phyloP scores from a whole-genome alignment of 768 basidiomycete genomes.

The Russula olivacea region DNA sequence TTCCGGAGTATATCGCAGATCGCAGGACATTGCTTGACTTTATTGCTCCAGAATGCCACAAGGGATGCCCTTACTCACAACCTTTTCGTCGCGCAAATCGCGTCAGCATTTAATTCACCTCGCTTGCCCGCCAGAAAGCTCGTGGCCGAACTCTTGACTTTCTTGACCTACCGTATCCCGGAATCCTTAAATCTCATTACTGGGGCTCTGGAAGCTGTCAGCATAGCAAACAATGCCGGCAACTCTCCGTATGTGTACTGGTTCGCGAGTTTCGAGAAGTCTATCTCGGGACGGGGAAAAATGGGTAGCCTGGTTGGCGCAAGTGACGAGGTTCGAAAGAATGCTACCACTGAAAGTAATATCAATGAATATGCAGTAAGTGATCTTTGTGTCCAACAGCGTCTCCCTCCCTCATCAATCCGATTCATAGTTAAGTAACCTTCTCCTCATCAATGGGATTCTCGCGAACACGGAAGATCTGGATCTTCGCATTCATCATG shows the following conservation, averaged over 20 bases:
- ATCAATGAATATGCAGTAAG: slow-evolving; percentile 85
- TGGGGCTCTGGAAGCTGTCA: slow-evolving; percentile 67
- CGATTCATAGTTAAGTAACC: slow-evolving; percentile 51
- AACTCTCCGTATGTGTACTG: slow-evolving; percentile 73
- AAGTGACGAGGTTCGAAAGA: slow-evolving; percentile 78
- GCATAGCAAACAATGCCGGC: slow-evolving; percentile 53
- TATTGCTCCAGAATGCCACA: slow-evolving; percentile 39
- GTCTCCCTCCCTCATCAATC: not conserved
- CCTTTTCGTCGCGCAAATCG: slow-evolving; percentile 70
- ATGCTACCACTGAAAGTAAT: slow-evolving; percentile 56
- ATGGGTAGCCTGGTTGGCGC: slow-evolving; percentile 96
- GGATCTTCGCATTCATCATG: slow-evolving; percentile 79
- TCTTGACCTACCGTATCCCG: slow-evolving; percentile 59
- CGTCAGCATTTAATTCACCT: slow-evolving; percentile 76
- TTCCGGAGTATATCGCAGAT: slow-evolving; percentile 18
- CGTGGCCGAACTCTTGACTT: slow-evolving; percentile 73
- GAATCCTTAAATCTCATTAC: slow-evolving; percentile 63
- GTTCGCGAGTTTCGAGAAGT: slow-evolving; percentile 76
- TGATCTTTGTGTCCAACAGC: slow-evolving; percentile 11
- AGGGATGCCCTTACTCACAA: slow-evolving; percentile 69
- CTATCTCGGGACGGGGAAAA: slow-evolving; percentile 77
- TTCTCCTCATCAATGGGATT: slow-evolving; percentile 67
- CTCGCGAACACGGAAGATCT: slow-evolving; percentile 65
- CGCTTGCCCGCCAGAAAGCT: slow-evolving; percentile 72
- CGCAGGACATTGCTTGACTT: slow-evolving; percentile 11